Conservation (phyloP, 345 rosid genomes). For the Turritis glabra region DNA sequence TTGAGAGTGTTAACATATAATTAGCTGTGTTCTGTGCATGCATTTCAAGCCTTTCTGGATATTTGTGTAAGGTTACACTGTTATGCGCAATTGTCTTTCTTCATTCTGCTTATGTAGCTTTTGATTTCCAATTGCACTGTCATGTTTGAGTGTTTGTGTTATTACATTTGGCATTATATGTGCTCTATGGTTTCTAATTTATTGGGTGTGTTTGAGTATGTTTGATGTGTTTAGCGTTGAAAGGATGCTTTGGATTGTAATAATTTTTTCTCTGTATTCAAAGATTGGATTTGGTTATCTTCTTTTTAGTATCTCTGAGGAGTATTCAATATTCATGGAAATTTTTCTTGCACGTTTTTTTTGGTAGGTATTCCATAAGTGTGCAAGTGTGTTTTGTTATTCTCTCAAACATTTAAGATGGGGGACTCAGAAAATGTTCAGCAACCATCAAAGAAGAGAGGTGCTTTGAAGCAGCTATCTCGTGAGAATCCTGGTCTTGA, state of each 20-base stretch:
- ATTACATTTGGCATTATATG: neutral
- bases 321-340: neutral
- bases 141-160: neutral
- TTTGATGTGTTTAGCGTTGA: neutral
- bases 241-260: neutral
- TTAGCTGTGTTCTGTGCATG: neutral
- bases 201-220: neutral
- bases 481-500: conserved; percentile 82
- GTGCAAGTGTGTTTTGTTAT: neutral
- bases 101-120: neutral
- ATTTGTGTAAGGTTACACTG: neutral
- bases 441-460: conserved; percentile 93
- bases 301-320: neutral
- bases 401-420: conserved; percentile 40
- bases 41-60: neutral
- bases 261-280: neutral
- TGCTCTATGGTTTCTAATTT: neutral
- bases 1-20: neutral
- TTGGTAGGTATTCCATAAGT: conserved; percentile 6
- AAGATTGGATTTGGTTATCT: neutral
- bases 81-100: neutral
- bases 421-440: conserved; percentile 76
- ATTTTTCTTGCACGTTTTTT: neutral
- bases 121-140: neutral
- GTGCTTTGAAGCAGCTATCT: conserved; percentile 84